These are phyloP conservation scores for Paraglomus brasilianum DNA, from an alignment of 192 early-diverging fungal species.

Conservation along the genomic window DNA sequence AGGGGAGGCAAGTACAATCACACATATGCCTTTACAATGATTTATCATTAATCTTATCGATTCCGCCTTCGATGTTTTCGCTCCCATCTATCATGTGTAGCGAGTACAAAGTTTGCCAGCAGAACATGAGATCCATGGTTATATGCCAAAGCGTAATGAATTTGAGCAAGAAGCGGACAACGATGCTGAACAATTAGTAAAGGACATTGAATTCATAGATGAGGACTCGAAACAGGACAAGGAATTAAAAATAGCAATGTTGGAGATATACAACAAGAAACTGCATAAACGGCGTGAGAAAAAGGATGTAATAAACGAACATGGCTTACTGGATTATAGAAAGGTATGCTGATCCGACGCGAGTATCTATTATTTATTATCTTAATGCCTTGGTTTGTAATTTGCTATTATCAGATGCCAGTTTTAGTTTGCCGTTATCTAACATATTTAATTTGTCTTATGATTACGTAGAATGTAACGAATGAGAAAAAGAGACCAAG, in stretches of 20 bases:
- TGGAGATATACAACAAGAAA: constrained; percentile 91
- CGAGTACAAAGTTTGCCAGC: constrained; percentile 79
- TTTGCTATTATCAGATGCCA: background rate
- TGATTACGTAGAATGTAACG: constrained; percentile 48
- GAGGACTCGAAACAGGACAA: constrained; percentile 85
- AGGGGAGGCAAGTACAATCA: background rate
- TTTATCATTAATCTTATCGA: background rate
- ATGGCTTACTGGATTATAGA: constrained; percentile 82
- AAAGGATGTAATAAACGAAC: constrained; percentile 89
- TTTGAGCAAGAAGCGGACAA: constrained; percentile 95
- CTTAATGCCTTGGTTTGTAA: too few relatives aligned
- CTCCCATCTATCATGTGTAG: constrained; percentile 32
- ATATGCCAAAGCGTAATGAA: constrained; percentile 93
- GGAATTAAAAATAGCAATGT: constrained; percentile 85
- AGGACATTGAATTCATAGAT: constrained; percentile 89
- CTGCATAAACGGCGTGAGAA: constrained; percentile 79
- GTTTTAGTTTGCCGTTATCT: background rate
- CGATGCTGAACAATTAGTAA: constrained; percentile 87
- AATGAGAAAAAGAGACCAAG: constrained; percentile 79
- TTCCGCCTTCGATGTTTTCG: background rate
- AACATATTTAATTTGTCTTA: background rate
- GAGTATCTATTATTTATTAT: too few relatives aligned
- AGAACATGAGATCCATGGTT: constrained; percentile 94
- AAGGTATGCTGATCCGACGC: constrained; percentile 46
- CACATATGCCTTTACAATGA: background rate